Evolutionary conservation across 257 asterid species (phyloP), one percentile per base, ranked within the genome.

Genomic region (Mentha longifolia): DNA sequence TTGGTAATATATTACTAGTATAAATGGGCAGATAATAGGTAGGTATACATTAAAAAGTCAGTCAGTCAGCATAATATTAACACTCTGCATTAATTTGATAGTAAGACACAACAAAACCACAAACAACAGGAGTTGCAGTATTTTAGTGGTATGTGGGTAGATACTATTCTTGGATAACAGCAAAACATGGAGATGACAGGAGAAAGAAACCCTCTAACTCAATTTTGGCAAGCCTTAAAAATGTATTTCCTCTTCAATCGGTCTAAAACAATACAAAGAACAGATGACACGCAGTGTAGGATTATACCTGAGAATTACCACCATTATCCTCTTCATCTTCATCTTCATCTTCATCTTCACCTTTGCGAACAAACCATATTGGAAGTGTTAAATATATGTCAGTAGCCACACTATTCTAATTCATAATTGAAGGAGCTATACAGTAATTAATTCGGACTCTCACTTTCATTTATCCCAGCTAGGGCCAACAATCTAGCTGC

Each of bases 401-500:
- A 61, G 63, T 19, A 72, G 31, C 62, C 43, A 10, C 11, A 60
- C 58, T 4, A 39, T 60, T 54, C 43, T 22, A 28, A 41, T 41
- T 8, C 37, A 35, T 12, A 20, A 11, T 3, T 17, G 28, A 20
- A 62, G 3, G 33, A 15, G 42, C 43, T 37, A n/a, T 25, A 50
- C 4, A 39, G 28, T 28, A 46, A 55, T 69, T 14, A 28, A 41
- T 37, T 51, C 19, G 35, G 65, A 41, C 37, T 19, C 76, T 63
- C 71, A 62, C 57, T 72, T 68, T 80, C 92, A 80, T 68, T 84
- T 67, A 94, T 80, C 77, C 98, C 96, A 33, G 98, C 87, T 57
- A 94, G 78, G 62, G 97, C 90, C 72, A 94, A 71, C 91, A 94
- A 76, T 72, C 97, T 88, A 63, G 97, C 86, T 3, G 97, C 96